Evolutionary conservation across 257 asterid genomes (phyloP), one percentile per base, ranked within the genome.

Genomic region (Anisodus acutangulus): DNA sequence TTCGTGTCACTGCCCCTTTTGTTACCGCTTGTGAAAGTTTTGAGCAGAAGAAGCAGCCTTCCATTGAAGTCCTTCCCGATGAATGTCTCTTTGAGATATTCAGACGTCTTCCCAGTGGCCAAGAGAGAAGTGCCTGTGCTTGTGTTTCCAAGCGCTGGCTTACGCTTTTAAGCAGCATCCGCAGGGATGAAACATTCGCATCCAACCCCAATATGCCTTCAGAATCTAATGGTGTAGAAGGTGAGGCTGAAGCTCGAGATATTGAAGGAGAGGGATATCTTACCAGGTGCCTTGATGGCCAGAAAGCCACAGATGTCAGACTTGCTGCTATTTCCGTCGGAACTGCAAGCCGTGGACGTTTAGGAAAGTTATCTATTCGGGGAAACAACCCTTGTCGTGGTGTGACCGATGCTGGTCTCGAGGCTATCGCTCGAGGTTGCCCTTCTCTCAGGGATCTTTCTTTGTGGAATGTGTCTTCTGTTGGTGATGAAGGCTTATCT

Each of bases 21-120:
- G 84, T 94, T 68, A 86, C 91, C 82, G 82, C 85, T 22, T 41
- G 45, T 41, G 85, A 74, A 79, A 83, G 62, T 55, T 55, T 55
- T 55, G 62, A 87, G 81, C 82, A 85, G 9, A 91, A 87, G 87
- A 83, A 76, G 76, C 87, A 59, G 83, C 91, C 96, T 54, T 92
- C 98, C 9, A 93, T 93, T 43, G 98, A 97, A 79, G 88, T 90
- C 85, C 98, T 97, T 37, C 97, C 97, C 5, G 95, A 97, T 83
- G 99, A 93, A 90, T 97, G 97, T 88, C 98, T 93, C 79, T 95
- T 92, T 49, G 98, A 95, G 97, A 83, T 95, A 69, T 88, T 95
- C 92, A 88, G 98, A 85, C 93, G 97, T 6, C 89, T 97, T 80
- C 81, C 91, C 0, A 91, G 88, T 8, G 94, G 93, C 85, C 90